A percentile compares a stretch with the other conserved stretches of the same genome.
Evolutionary conservation across 1,284 basidiomycete genomes (phyloP).

Genomic region (Ceratobasidium sp.): DNA sequence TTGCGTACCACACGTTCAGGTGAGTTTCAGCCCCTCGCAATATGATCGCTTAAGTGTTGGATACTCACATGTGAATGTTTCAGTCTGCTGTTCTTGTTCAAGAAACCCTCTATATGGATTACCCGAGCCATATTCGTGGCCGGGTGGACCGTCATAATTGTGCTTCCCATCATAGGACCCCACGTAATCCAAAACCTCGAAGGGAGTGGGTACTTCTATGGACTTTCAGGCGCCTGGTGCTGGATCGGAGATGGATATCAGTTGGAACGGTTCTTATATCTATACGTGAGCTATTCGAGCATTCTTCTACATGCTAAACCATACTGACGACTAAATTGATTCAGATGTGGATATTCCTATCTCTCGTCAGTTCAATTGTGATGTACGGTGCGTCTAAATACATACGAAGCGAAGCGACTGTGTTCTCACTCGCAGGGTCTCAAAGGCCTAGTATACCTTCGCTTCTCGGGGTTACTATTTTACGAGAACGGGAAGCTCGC

Average conservation of each 20-base stretch:
- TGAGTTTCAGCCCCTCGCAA: too few species aligned
- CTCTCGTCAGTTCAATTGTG: conserved; percentile 21
- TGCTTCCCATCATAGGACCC: conserved; percentile 28
- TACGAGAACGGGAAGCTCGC: conserved; percentile 5
- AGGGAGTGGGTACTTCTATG: conserved; percentile 26
- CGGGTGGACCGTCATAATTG: conserved; percentile 27
- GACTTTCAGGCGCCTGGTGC: conserved; percentile 36
- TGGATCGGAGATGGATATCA: conserved; percentile 35
- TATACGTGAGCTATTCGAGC: conserved; percentile 12
- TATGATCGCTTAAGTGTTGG: too few species aligned
- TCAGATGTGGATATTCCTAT: conserved; percentile 32
- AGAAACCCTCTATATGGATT: conserved; percentile 26
- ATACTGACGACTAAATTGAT: neutral
- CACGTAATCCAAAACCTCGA: conserved; percentile 19
- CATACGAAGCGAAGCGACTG: too few species aligned
- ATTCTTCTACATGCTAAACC: neutral
- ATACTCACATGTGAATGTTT: too few species aligned
- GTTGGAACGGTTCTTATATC: conserved; percentile 25
- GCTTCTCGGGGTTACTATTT: conserved; percentile 2
- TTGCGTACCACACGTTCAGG: too few species aligned
- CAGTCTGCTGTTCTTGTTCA: conserved; percentile 18
- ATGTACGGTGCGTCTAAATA: conserved; percentile 13
- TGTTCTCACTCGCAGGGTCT: neutral
- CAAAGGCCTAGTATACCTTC: conserved; percentile 24
- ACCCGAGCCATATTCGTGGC: neutral